These are phyloP conservation scores for Cicer chorassanicum DNA, from an alignment of 306 rosid genomes.

Conservation along the genomic window DNA sequence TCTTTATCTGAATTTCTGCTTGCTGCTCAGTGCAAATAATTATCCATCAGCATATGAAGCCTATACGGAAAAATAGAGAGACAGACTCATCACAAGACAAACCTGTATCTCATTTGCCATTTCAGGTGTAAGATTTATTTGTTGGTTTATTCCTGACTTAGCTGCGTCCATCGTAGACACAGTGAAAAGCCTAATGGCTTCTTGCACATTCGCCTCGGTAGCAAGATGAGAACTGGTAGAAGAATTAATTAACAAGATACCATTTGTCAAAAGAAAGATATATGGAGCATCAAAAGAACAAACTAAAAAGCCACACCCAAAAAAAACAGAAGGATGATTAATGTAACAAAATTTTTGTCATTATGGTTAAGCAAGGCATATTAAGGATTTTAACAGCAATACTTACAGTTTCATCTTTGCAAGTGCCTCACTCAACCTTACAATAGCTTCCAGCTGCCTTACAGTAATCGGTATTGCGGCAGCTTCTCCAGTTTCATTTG, in stretches of 20 bases:
- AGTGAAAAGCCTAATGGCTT: slow-evolving; percentile 85
- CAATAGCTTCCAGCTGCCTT: slow-evolving; percentile 96
- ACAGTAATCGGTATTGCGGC: slow-evolving; percentile 94
- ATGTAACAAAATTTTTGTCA: neutral
- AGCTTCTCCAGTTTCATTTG: slow-evolving; percentile 92
- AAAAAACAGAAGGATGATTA: neutral
- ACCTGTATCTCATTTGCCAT: slow-evolving; percentile 96
- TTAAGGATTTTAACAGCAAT: slow-evolving; percentile 28
- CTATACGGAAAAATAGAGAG: slow-evolving; percentile 24
- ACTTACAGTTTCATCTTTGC: slow-evolving; percentile 97
- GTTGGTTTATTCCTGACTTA: slow-evolving; percentile 87
- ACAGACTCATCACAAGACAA: slow-evolving; percentile 39
- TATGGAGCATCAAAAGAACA: slow-evolving; percentile 33
- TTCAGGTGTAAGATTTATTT: slow-evolving; percentile 79
- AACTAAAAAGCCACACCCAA: slow-evolving; percentile 11
- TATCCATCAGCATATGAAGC: slow-evolving; percentile 23
- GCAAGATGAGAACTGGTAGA: slow-evolving; percentile 75
- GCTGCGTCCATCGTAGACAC: slow-evolving; percentile 99
- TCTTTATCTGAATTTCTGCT: slow-evolving; percentile 96
- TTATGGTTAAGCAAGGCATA: neutral
- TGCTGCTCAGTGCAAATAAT: slow-evolving; percentile 64
- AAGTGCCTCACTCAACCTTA: slow-evolving; percentile 92
- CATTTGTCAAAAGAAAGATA: slow-evolving; percentile 15
- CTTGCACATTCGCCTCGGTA: slow-evolving; percentile 83
- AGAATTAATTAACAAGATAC: slow-evolving; percentile 27